Conservation (phyloP, 2,329 filamentous ascomycete species). For the Hypoxylon sp. region DNA sequence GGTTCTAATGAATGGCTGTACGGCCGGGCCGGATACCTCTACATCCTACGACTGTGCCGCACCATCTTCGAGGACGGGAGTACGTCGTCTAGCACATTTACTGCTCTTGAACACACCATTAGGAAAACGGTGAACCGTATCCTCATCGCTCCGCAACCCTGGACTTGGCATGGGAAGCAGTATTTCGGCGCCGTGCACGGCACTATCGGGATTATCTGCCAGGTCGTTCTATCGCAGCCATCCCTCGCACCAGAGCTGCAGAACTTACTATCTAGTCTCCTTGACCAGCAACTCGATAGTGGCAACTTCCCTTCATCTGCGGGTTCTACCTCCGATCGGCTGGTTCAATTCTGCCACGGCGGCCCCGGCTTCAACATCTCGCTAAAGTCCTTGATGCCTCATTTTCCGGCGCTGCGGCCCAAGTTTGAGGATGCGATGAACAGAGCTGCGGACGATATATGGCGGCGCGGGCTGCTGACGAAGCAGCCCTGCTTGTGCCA, state of each 20-base stretch:
- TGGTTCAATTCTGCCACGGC: conserved; percentile 78
- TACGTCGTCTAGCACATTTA: conserved; percentile 66
- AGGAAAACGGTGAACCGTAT: conserved; percentile 72
- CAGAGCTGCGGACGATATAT: conserved; percentile 60
- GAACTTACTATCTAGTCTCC: conserved; percentile 66
- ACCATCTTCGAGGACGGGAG: conserved; percentile 49
- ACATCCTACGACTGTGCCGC: conserved; percentile 75
- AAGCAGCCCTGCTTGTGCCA: conserved; percentile 78
- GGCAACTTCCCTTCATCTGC: conserved; percentile 76
- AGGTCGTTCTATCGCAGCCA: conserved; percentile 73
- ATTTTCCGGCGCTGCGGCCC: conserved; percentile 68
- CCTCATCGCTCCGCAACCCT: conserved; percentile 65
- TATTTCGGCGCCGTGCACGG: conserved; percentile 79
- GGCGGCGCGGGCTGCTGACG: conserved; percentile 71
- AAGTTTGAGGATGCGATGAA: conserved; percentile 65
- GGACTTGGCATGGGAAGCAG: conserved; percentile 74
- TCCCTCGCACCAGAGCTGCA: conserved; percentile 68
- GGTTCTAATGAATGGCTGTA: conserved; percentile 74
- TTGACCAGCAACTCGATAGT: conserved; percentile 71
- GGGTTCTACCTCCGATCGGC: conserved; percentile 51
- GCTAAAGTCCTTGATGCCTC: conserved; percentile 67
- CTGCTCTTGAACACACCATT: conserved; percentile 68
- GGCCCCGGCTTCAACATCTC: conserved; percentile 74
- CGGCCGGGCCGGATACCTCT: conserved; percentile 77
- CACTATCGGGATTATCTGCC: conserved; percentile 78